Evolutionary conservation across 331 rosid species (phyloP).

Genomic region (Saraca asoca): DNA sequence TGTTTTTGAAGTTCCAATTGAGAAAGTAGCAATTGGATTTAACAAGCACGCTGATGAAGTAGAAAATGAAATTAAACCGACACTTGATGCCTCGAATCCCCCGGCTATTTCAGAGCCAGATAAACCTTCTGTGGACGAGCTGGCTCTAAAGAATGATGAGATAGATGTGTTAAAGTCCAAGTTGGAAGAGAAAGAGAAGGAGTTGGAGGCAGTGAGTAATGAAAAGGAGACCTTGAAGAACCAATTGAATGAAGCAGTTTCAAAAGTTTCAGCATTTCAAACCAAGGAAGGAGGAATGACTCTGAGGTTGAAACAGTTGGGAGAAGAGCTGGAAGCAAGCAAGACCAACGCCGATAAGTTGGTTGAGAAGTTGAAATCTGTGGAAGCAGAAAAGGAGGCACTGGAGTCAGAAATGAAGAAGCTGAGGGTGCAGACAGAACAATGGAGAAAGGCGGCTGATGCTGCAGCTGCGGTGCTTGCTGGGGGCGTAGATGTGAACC

Average conservation of each 20-base stretch:
- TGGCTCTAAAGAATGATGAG: slow-evolving; percentile 51
- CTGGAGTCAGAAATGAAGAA: slow-evolving; percentile 80
- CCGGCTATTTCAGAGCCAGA: slow-evolving; percentile 41
- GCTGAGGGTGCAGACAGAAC: slow-evolving; percentile 83
- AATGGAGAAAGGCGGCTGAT: slow-evolving; percentile 92
- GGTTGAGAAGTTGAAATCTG: slow-evolving; percentile 54
- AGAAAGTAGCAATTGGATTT: slow-evolving; percentile 46
- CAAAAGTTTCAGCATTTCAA: slow-evolving; percentile 46
- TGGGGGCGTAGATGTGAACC: slow-evolving; percentile 63
- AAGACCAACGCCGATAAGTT: slow-evolving; percentile 43
- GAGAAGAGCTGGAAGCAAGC: slow-evolving; percentile 58
- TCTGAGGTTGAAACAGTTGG: slow-evolving; percentile 43
- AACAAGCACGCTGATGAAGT: slow-evolving; percentile 34
- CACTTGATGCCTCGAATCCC: slow-evolving; percentile 34
- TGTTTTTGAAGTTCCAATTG: slow-evolving; percentile 76
- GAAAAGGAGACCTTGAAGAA: slow-evolving; percentile 56
- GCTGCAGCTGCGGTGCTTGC: slow-evolving; percentile 89
- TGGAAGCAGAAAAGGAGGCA: slow-evolving; percentile 61
- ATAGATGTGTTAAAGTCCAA: slow-evolving; percentile 43
- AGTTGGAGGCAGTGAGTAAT: slow-evolving; percentile 38
- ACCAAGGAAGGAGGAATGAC: slow-evolving; percentile 54
- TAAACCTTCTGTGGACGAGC: slow-evolving; percentile 46
- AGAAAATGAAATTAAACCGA: slow-evolving; percentile 47
- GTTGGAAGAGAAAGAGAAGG: slow-evolving; percentile 61
- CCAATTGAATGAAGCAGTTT: slow-evolving; percentile 52